phyloP scores from a whole-genome alignment of 208 protist species.

The Trypanosomatidae sp. region DNA sequence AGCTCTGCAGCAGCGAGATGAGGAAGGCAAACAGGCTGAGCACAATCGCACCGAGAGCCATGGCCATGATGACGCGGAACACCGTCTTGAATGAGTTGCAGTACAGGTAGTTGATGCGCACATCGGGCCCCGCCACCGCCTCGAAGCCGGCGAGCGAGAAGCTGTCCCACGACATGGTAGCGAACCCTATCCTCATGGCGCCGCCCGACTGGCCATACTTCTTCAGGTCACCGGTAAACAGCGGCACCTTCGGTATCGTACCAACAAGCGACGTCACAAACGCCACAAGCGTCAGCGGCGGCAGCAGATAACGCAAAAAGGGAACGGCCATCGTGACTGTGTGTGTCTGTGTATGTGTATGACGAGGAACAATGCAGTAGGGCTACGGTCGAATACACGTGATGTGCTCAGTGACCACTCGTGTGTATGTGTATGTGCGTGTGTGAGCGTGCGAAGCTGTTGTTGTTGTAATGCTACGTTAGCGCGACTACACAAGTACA shows the following conservation, averaged over 20 bases:
- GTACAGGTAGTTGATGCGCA: constrained; percentile 30
- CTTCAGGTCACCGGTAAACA: constrained; percentile 9
- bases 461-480: no score
- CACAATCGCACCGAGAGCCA: constrained; percentile 23
- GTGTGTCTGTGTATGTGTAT: constrained; percentile 1
- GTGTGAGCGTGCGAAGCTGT: no score
- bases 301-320: constrained; percentile 16
- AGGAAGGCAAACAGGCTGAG: constrained; percentile 30
- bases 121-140: no score
- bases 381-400: no score
- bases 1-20: constrained; percentile 18
- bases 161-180: no score
- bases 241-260: constrained; percentile 16
- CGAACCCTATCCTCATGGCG: constrained; percentile 1
- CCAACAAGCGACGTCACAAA: constrained; percentile 23
- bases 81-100: constrained; percentile 16
- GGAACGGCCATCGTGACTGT: constrained; percentile 5
- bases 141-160: no score
- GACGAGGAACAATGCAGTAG: neutral
- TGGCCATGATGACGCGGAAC: constrained; percentile 25
- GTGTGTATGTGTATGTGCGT: no score
- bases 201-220: constrained; percentile 13
- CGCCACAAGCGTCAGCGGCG: constrained; percentile 12
- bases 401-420: no score
- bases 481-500: no score